A percentile compares a stretch with the other conserved stretches of the same genome.
phyloP scores from a whole-genome alignment of 2,329 filamentous ascomycete species.

The Ophiobolus disseminans region DNA sequence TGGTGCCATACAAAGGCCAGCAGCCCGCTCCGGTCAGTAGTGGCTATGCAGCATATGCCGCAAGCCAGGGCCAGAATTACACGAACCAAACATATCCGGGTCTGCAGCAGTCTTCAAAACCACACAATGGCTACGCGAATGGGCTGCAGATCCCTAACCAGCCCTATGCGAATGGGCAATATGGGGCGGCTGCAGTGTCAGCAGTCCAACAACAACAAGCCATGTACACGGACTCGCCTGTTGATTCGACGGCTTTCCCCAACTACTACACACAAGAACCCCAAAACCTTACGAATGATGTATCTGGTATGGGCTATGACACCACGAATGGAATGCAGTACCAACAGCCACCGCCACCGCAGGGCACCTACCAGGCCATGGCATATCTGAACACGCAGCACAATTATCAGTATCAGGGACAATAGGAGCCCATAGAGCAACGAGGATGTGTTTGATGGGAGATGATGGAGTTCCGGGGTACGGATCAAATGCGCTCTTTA shows the following conservation, averaged over 20 bases:
- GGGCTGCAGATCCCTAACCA: conserved; percentile 39
- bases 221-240: conserved; percentile 46
- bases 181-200: conserved; percentile 39
- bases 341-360: conserved; percentile 35
- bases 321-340: conserved; percentile 36
- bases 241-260: conserved; percentile 43
- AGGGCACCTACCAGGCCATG: conserved; percentile 41
- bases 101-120: conserved; percentile 38
- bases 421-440: conserved; percentile 16
- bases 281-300: conserved; percentile 31
- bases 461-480: conserved; percentile 4
- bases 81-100: conserved; percentile 46
- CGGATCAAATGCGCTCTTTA: neutral
- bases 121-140: conserved; percentile 37
- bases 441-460: conserved; percentile 1
- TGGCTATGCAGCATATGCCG: conserved; percentile 29
- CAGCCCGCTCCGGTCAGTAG: conserved; percentile 26
- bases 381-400: conserved; percentile 41
- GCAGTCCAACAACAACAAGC: conserved; percentile 37
- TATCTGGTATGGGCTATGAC: conserved; percentile 36
- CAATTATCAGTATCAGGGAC: conserved; percentile 41
- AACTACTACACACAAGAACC: conserved; percentile 44
- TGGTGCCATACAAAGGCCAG: conserved; percentile 31
- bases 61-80: conserved; percentile 25
- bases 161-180: conserved; percentile 35